Evolutionary conservation across 2,329 filamentous ascomycete species (phyloP), one percentile per base, ranked within the genome.

Genomic region (Sporothrix brunneoviolacea): DNA sequence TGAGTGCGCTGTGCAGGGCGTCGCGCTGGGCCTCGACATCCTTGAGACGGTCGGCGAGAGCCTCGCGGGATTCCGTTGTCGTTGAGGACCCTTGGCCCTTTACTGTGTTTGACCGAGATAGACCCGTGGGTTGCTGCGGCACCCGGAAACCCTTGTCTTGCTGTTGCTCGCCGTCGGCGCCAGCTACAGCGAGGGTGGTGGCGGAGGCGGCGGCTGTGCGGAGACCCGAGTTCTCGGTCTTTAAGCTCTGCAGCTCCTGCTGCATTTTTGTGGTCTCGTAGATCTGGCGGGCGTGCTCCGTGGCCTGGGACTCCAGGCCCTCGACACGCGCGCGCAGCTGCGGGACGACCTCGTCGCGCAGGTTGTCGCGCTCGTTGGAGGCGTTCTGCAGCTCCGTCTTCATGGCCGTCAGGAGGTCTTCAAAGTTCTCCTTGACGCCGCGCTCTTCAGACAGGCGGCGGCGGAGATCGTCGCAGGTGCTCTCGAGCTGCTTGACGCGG

Each of bases 1-100:
- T 91, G 48, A 98, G 73, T 7, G 93, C 89, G 54, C 80, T 82
- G 70, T 97, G 93, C 7, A 98, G 75, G 1, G 91, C 91, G 66
- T 98, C 91, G 41, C 93, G 82, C 69, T 98, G 93, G 38, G 88
- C 83, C 68, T 97, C 91, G 10, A 96, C 84, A 57, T 97, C 91
- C 67, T 95, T 95, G 16, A 95, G 75, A 27, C 87, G 80, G 58
- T 95, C 90, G 2, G 83, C 80, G 15, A 91, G 68, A 10, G 80
- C 77, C 49, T 91, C 87, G 49, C 82, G 76, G 4, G 80, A 82
- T 58, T 87, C 79, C 52, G 61, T 67, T 46, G 42, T 18, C n/a
- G 19, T 24, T n/a, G 47, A 30, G 8, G 42, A 33, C 16, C 33
- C 15, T 19, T 46, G 48, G 24, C 41, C 36, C 32, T 84, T 72